Conservation (phyloP, 257 asterid genomes). For the Scutellaria minor region DNA sequence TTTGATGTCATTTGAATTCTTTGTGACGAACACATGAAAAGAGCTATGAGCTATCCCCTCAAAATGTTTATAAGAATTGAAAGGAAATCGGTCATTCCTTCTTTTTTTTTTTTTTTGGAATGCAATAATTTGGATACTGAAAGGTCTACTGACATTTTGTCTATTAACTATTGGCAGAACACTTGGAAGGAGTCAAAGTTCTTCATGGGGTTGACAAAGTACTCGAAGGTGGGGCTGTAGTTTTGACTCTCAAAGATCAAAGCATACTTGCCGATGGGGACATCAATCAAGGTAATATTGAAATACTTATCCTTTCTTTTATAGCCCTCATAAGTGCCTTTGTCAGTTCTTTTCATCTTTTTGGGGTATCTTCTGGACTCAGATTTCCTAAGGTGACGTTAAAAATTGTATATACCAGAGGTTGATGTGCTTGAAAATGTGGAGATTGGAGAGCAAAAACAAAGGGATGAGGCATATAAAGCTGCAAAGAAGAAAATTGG, state of each 20-base stretch:
- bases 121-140: conserved; percentile 12
- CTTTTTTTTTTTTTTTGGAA: conserved; percentile 1
- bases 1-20: conserved; percentile 22
- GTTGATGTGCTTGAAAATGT: conserved; percentile 95
- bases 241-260: conserved; percentile 95
- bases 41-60: background rate
- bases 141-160: conserved; percentile 23
- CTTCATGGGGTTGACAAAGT: conserved; percentile 95
- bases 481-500: conserved; percentile 90
- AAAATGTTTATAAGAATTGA: background rate
- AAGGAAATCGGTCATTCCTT: background rate
- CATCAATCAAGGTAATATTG: conserved; percentile 73
- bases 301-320: conserved; percentile 14
- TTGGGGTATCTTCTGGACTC: conserved; percentile 76
- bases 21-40: conserved; percentile 20
- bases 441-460: conserved; percentile 97
- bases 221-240: conserved; percentile 94
- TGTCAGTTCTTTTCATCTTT: conserved; percentile 41
- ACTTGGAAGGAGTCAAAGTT: conserved; percentile 81
- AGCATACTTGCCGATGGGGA: conserved; percentile 87
- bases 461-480: conserved; percentile 83
- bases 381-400: conserved; percentile 92
- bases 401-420: conserved; percentile 88
- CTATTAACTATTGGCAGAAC: conserved; percentile 45
- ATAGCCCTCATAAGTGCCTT: conserved; percentile 25